Evolutionary conservation across 2,329 filamentous ascomycete genomes (phyloP), one percentile per base, ranked within the genome.

Genomic region (Neonectria punicea): DNA sequence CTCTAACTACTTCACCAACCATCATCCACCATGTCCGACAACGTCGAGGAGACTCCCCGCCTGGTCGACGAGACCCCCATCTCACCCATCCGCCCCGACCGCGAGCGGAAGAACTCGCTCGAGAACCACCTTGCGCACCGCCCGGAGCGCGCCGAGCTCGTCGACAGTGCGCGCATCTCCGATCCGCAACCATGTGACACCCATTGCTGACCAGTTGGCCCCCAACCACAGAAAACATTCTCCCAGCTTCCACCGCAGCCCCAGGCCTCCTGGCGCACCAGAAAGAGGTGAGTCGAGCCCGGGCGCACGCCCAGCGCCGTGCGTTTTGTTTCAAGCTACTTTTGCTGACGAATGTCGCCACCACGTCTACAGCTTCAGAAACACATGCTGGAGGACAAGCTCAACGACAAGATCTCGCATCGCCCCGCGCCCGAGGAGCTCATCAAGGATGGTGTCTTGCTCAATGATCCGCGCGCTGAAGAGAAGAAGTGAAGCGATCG

Each of bases 331-430:
- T 50, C 47, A 58, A 63, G 54, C 60, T 53, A 53, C 56, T 22
- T 25, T 20, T 22, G 54, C 66, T 72, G 56, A 72, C 61, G 43
- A 36, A 18, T 47, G 50, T 41, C 54, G 65, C 41, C 28, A 28
- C 34, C 41, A 7, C 57, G 13, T 20, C 18, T n/a, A 61, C 54
- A 87, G 83, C 89, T 98, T 46, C 89, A 94, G 80, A 93, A 90
- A 78, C 91, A 93, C 79, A 97, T 98, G 94, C 88, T 92, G 14
- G 92, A 90, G 65, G 93, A 97, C 79, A 91, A 87, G 60, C 85
- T 98, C 67, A 96, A 97, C 79, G 93, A 97, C 75, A 94, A 94
- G 79, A 89, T 98, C 67, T 87, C 91, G 75, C 86, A 91, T 73
- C 87, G 94, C 20, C 94, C 94, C 1, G 85, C 87, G 39, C 91